Base-by-base conservation (phyloP, 768 basidiomycete genomes). In the Russula brevipes region DNA sequence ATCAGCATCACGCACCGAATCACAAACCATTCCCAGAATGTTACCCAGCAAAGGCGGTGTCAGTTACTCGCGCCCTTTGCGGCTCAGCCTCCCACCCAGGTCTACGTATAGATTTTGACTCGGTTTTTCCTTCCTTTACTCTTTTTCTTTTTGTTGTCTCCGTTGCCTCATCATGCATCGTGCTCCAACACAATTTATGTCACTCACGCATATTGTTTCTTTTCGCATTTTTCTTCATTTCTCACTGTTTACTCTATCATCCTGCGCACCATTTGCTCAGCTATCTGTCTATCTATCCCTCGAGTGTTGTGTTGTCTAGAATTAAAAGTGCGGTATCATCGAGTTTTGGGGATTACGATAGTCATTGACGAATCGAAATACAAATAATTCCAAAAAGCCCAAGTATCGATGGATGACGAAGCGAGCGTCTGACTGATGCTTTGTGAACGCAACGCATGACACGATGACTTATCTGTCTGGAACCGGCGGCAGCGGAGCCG, bases 1-100 rank as follows among this genome's bases (percentile, higher is more conserved):
- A 39, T 31, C 59, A 31, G 17, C 56, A 55, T 59, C 65, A 36
- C 54, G 35, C 9, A 7, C n/a, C 38, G 63, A 64, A 19, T 39
- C 10, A 19, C 53, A 64, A 45, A 44, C 11, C 19, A 49, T 3
- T 14, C 61, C 1, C 67, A 68, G 24, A 19, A 3, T 30, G 39
- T 47, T 33, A n/a, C 65, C 9, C 60, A 66, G 7, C 60, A 61
- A 12, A 53, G 45, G 19, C 54, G 57, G 16, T 63, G 60, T 52
- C 67, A 56, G n/a, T 24, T 66, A 3, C 49, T 68, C 4, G 33
- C 65, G 6, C 39, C 67, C 0, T 68, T 68, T 17, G 65, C 65
- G 9, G 66, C 64, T 0, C 60, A 66, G 38, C 46, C 64, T 3
- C 57, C 66, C 1, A 10, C 67, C 30, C 60, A 50, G 11, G 65